Evolutionary conservation across 352 stramenopile genomes (phyloP).

Genomic region (Globisporangium camurandrum): DNA sequence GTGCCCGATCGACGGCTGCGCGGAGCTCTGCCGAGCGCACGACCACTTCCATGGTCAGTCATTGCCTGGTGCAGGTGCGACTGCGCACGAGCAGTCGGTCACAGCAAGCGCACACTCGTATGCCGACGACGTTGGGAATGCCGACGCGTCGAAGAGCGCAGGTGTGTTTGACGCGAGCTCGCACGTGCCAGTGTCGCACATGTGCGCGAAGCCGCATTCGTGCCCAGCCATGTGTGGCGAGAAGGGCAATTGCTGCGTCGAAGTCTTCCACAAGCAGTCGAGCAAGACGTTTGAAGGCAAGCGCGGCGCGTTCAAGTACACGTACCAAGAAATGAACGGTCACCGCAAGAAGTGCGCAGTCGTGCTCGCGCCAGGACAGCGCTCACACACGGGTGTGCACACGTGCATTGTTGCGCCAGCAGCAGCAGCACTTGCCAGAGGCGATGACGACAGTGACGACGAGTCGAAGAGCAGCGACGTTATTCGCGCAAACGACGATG

Average conservation of each 20-base stretch:
- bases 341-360: conserved; percentile 49
- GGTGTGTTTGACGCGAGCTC: conserved; percentile 31
- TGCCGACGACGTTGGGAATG: conserved; percentile 13
- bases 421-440: neutral
- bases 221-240: conserved; percentile 50
- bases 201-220: conserved; percentile 48
- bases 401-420: conserved; percentile 21
- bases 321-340: conserved; percentile 75
- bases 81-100: too few relatives aligned
- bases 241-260: conserved; percentile 56
- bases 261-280: conserved; percentile 68
- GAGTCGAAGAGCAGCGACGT: neutral
- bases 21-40: conserved; percentile 28
- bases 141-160: conserved; percentile 27
- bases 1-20: conserved; percentile 56
- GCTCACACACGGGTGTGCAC: conserved; percentile 34
- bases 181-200: conserved; percentile 38
- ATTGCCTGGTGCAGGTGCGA: conserved; percentile 19
- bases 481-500: neutral
- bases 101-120: conserved; percentile 9
- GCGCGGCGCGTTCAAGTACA: conserved; percentile 59
- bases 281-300: conserved; percentile 55
- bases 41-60: conserved; percentile 67
- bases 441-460: conserved; percentile 3
- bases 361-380: conserved; percentile 27